phyloP scores from a whole-genome alignment of 2,329 filamentous ascomycete genomes.

The Rhytidhysteron rufulum region DNA sequence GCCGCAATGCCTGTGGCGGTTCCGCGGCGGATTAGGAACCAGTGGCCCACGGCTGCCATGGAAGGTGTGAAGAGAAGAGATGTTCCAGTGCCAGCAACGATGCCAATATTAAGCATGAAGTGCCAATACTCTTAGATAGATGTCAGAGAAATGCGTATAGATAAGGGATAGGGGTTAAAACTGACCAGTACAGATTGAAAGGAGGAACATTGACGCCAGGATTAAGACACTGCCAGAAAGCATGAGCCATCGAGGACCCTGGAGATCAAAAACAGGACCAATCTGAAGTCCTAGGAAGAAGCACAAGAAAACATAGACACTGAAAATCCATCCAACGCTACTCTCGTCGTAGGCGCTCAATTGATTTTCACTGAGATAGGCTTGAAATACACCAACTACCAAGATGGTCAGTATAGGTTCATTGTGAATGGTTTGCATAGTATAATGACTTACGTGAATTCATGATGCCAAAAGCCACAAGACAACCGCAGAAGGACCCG shows the following conservation, averaged over 20 bases:
- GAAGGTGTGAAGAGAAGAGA: conserved; percentile 37
- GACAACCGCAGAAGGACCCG: conserved; percentile 32
- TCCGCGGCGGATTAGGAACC: conserved; percentile 36
- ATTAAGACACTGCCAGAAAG: conserved; percentile 58
- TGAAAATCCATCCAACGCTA: conserved; percentile 84
- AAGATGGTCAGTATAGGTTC: conserved; percentile 4
- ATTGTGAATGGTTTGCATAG: conserved; percentile 42
- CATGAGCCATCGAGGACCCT: conserved; percentile 70
- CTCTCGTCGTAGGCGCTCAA: conserved; percentile 62
- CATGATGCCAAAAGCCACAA: conserved; percentile 34
- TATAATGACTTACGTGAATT: conserved; percentile 22
- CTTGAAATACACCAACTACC: conserved; percentile 69
- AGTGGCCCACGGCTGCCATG: conserved; percentile 34
- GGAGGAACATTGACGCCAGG: conserved; percentile 57
- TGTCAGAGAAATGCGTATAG: background rate
- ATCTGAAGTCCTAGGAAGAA: conserved; percentile 83
- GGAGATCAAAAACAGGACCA: conserved; percentile 79
- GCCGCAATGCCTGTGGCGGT: conserved; percentile 38
- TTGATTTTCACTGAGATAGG: conserved; percentile 71
- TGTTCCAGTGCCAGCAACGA: conserved; percentile 37
- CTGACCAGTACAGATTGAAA: conserved; percentile 64
- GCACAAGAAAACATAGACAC: conserved; percentile 76
- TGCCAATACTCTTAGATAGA: conserved; percentile 35
- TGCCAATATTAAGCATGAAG: conserved; percentile 37
- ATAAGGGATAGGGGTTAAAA: conserved; percentile 5